Percentiles rank a stretch among this genome's conserved stretches.
phyloP scores from a whole-genome alignment of 768 basidiomycete species.

The Amylocystis lapponica region DNA sequence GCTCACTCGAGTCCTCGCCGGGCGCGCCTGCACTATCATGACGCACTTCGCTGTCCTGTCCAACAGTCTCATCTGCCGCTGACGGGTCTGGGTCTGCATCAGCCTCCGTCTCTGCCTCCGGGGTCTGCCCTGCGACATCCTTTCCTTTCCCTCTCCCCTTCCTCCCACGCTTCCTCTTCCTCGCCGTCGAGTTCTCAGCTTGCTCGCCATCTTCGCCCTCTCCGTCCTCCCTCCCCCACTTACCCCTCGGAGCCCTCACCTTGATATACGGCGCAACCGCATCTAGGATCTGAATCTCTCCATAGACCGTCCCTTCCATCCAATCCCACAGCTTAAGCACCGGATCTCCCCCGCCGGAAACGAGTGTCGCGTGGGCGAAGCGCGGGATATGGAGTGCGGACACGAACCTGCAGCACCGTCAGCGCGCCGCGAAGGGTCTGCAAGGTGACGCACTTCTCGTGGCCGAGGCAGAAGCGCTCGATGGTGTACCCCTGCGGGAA shows the following conservation, averaged over 20 bases:
- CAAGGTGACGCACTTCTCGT: constrained; percentile 55
- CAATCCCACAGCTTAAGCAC: constrained; percentile 77
- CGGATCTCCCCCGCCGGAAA: constrained; percentile 88
- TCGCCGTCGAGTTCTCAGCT: constrained; percentile 13
- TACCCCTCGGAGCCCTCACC: constrained; percentile 29
- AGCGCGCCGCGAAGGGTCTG: neutral
- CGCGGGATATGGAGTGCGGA: constrained; percentile 72
- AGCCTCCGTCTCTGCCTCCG: constrained; percentile 20
- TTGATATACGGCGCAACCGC: constrained; percentile 32
- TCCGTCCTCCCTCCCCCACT: constrained; percentile 22
- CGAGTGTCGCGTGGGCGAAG: constrained; percentile 40
- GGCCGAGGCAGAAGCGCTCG: constrained; percentile 84
- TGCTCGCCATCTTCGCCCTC: constrained; percentile 19
- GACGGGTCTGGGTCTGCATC: constrained; percentile 7
- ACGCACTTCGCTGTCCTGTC: neutral
- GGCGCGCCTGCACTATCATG: neutral
- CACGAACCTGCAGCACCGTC: constrained; percentile 53
- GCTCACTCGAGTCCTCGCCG: constrained; percentile 10
- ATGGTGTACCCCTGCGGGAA: constrained; percentile 84
- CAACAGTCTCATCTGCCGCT: neutral
- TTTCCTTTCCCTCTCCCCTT: constrained; percentile 16
- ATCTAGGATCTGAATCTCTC: constrained; percentile 44
- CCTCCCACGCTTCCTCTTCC: constrained; percentile 11
- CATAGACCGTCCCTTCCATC: constrained; percentile 51
- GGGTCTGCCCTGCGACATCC: constrained; percentile 7